Conservation (phyloP, 306 rosid species). For the Ceratonia siliqua region DNA sequence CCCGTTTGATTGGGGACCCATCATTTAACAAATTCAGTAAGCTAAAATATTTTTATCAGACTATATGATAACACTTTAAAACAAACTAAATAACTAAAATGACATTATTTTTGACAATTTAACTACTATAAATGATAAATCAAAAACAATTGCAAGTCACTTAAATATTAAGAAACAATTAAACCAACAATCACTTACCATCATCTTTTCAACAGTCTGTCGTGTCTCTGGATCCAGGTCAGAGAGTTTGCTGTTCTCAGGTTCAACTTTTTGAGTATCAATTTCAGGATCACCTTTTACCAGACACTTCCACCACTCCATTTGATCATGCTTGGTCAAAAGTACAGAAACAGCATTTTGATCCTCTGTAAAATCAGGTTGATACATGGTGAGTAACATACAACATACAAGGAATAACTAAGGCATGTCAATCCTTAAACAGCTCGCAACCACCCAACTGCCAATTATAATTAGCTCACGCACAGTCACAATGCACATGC, state of each 20-base stretch:
- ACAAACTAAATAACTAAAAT: neutral
- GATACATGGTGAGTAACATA: neutral
- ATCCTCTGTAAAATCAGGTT: slow-evolving; percentile 72
- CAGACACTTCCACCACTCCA: slow-evolving; percentile 97
- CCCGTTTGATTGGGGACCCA: no score
- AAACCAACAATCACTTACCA: slow-evolving; percentile 51
- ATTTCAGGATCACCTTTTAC: slow-evolving; percentile 91
- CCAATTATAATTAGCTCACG: neutral
- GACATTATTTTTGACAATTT: neutral
- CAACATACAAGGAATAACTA: slow-evolving; percentile 7
- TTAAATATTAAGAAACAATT: neutral
- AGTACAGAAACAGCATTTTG: slow-evolving; percentile 73
- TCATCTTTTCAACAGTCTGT: slow-evolving; percentile 91
- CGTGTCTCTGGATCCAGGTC: slow-evolving; percentile 93
- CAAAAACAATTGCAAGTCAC: neutral
- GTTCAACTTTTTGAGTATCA: slow-evolving; percentile 92
- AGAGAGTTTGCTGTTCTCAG: slow-evolving; percentile 82
- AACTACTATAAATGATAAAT: neutral
- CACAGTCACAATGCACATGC: neutral
- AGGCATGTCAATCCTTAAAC: neutral
- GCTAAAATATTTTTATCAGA: neutral
- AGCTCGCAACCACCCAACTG: neutral
- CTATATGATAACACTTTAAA: neutral
- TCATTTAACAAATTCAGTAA: no score
- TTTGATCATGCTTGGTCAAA: slow-evolving; percentile 89